Evolutionary conservation across 2,329 filamentous ascomycete genomes (phyloP), one percentile per base, ranked within the genome.

Genomic region (Sporothrix pallida): DNA sequence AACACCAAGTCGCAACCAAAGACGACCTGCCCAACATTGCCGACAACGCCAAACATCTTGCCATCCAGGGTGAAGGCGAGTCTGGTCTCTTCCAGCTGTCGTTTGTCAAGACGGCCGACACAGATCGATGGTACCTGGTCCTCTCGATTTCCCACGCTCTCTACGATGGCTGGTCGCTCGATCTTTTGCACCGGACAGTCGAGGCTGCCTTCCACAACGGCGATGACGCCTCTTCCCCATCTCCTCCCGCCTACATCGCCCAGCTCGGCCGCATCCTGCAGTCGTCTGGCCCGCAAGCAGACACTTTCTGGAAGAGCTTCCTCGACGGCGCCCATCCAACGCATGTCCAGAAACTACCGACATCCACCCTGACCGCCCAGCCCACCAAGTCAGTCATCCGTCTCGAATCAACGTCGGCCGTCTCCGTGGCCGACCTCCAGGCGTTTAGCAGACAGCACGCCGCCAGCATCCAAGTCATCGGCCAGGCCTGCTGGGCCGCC

Each of bases 161-260:
- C 23, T 98, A 98, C 77, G 95, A 98, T 79, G 95, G 95, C 0
- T 94, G 91, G 88, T 97, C 94, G 2, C 86, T 98, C 13, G 84
- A 86, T 3, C 83, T 97, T 17, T 81, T 98, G 1, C 93, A 96
- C 77, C 84, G 87, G 60, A 90, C 96, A 78, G 86, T 97, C 0
- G 81, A 86, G 17, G 83, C 81, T n/a, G 89, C 91, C 1, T 97
- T 97, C 75, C 67, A 83, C 4, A 83, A 83, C 3, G 83, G 83
- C 4, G 75, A 80, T 0, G 79, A 83, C 1, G 12, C 9, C 1
- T 0, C 67, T 1, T 17, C 52, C 1, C 10, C 26, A 2, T 0
- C 15, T 13, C 5, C 26, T 9, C 37, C 69, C 2, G 31, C 63
- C 3, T 75, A 74, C 58, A 48, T 69, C 4, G 13, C 54, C 17